These are phyloP conservation scores for Nemania sp. DNA, from an alignment of 2,329 filamentous ascomycete genomes.

Conservation along the genomic window DNA sequence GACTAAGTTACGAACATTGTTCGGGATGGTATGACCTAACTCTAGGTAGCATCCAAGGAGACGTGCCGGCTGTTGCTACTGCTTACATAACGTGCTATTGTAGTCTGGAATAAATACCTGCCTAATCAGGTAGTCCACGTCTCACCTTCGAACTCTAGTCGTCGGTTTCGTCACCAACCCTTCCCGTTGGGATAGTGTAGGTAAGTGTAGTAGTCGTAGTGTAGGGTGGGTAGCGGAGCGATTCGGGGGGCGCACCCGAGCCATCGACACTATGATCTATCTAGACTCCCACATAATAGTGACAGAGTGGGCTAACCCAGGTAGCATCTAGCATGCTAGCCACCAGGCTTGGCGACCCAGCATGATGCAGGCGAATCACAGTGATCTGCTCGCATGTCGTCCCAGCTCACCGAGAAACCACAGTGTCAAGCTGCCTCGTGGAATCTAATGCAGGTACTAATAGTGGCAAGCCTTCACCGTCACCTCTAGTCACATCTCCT, in stretches of 20 bases:
- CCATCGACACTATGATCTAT: background rate
- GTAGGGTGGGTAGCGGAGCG: conserved; percentile 20
- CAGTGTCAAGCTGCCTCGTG: conserved; percentile 36
- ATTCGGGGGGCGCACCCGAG: conserved; percentile 12
- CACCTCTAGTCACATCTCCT: background rate
- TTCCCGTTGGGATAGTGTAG: conserved; percentile 23
- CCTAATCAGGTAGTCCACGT: background rate
- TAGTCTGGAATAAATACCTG: background rate
- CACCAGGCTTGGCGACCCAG: conserved; percentile 18
- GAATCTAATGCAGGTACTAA: conserved; percentile 42
- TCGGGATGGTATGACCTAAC: too few relatives aligned
- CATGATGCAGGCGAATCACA: conserved; percentile 35
- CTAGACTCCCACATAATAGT: background rate
- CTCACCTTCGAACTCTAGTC: background rate
- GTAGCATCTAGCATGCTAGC: background rate
- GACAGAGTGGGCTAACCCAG: background rate
- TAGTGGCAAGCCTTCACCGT: conserved; percentile 10
- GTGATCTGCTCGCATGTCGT: conserved; percentile 1
- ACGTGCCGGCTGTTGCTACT: too few relatives aligned
- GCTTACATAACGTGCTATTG: too few relatives aligned
- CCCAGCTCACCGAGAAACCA: conserved; percentile 35
- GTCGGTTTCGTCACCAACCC: conserved; percentile 7
- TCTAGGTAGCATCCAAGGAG: too few relatives aligned
- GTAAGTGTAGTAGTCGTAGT: too few relatives aligned
- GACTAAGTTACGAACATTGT: too few relatives aligned